These are phyloP conservation scores for Leishmania tarentolae DNA, from an alignment of 208 protist species.

Conservation along the genomic window DNA sequence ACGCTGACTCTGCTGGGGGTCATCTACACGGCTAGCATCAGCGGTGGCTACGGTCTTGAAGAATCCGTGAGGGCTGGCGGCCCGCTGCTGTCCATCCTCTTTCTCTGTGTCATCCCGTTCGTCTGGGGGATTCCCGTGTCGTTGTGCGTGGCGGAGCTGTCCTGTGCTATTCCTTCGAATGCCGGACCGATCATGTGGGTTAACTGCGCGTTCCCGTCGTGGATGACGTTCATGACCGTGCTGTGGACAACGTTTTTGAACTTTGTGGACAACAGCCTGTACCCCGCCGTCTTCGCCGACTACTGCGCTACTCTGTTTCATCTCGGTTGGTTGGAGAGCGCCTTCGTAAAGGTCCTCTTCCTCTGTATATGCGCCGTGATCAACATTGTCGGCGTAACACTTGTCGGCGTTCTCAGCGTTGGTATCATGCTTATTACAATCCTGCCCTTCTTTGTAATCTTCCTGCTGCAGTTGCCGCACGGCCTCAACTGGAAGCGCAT, in stretches of 20 bases:
- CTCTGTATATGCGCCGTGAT: constrained; percentile 67
- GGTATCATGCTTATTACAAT: constrained; percentile 85
- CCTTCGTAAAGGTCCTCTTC: constrained; percentile 71
- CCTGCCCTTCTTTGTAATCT: constrained; percentile 90
- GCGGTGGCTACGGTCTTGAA: constrained; percentile 88
- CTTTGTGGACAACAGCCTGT: constrained; percentile 90
- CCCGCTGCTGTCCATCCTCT: constrained; percentile 83
- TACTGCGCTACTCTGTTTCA: constrained; percentile 79
- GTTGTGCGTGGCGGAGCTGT: constrained; percentile 87
- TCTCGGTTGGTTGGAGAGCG: constrained; percentile 50
- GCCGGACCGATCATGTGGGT: constrained; percentile 93
- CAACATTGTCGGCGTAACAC: constrained; percentile 78
- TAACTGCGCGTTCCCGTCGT: constrained; percentile 84
- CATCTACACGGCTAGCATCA: constrained; percentile 88
- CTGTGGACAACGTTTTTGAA: constrained; percentile 87
- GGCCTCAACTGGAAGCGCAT: constrained; percentile 81
- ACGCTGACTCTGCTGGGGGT: constrained; percentile 90
- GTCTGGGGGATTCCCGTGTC: constrained; percentile 89
- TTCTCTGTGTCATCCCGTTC: constrained; percentile 86
- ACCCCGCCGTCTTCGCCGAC: constrained; percentile 86
- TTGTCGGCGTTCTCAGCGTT: constrained; percentile 79
- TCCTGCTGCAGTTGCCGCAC: constrained; percentile 78
- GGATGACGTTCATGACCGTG: constrained; percentile 84
- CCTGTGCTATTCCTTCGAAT: constrained; percentile 87
- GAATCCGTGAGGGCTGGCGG: constrained; percentile 87